These are phyloP conservation scores for Ganoderma meredithae DNA, from an alignment of 1,284 basidiomycete species.

Conservation along the genomic window DNA sequence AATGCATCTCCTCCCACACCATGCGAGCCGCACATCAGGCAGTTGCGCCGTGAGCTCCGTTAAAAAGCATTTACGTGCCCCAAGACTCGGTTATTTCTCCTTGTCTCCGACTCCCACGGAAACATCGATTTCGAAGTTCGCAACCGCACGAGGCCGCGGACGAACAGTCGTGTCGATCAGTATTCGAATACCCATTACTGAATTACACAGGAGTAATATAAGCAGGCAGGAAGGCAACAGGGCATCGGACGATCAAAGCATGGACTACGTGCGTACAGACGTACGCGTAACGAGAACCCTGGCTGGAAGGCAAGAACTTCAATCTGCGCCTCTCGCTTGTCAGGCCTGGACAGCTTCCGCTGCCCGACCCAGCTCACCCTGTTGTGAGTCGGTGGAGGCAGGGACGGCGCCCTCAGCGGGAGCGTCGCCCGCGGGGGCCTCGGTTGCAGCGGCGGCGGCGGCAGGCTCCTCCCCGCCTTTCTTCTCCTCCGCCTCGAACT, in stretches of 20 bases:
- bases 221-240: constrained; percentile 8
- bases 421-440: constrained; percentile 20
- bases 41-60: constrained; percentile 12
- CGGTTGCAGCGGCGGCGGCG: constrained; percentile 26
- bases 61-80: not conserved
- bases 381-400: constrained; percentile 19
- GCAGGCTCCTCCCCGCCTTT: constrained; percentile 28
- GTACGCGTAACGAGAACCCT: not conserved
- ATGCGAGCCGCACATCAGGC: not conserved
- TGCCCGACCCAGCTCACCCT: constrained; percentile 26
- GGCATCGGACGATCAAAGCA: constrained; percentile 4
- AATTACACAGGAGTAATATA: constrained; percentile 13
- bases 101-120: constrained; percentile 19
- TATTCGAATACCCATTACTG: constrained; percentile 3
- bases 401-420: constrained; percentile 17
- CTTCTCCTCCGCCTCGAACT: constrained; percentile 51
- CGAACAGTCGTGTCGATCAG: not conserved
- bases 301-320: not conserved
- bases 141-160: constrained; percentile 4
- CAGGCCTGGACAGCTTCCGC: constrained; percentile 31
- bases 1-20: constrained; percentile 13
- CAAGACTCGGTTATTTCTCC: constrained; percentile 6
- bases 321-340: constrained; percentile 1
- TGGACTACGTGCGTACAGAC: not conserved
- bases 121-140: not conserved